phyloP scores from a whole-genome alignment of 2,329 filamentous ascomycete genomes.

The Sporothrix curviconia region DNA sequence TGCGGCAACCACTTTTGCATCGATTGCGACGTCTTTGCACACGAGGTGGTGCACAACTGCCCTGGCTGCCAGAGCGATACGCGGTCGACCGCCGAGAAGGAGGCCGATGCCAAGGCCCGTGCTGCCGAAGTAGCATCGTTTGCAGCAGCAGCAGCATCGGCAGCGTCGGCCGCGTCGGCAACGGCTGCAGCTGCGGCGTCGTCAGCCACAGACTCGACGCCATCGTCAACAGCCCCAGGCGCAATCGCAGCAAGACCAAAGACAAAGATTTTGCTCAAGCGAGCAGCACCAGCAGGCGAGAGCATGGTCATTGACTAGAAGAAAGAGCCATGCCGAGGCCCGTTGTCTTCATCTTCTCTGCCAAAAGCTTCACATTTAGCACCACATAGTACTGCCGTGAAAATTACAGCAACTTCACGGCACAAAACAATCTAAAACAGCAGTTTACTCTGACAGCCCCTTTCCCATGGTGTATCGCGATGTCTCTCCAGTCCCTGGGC shows the following conservation, averaged over 20 bases:
- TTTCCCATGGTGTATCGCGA: too few relatives aligned
- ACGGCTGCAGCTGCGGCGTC: not conserved
- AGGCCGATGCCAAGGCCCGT: not conserved
- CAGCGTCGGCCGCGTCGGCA: not conserved
- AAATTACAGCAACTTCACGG: too few relatives aligned
- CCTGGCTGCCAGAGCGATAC: conserved; percentile 69
- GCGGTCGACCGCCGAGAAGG: conserved; percentile 19
- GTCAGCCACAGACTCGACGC: not conserved
- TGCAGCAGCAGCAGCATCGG: not conserved
- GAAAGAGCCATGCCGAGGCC: not conserved
- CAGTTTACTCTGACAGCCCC: too few relatives aligned
- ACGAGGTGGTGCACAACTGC: conserved; percentile 93
- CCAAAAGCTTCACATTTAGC: too few relatives aligned
- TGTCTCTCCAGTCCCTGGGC: too few relatives aligned
- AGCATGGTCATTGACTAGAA: conserved; percentile 13
- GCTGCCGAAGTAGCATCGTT: not conserved
- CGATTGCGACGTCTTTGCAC: conserved; percentile 92
- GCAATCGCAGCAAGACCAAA: not conserved
- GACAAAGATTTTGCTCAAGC: conserved; percentile 11
- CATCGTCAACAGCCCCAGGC: not conserved
- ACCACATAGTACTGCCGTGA: too few relatives aligned
- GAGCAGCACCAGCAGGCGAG: not conserved
- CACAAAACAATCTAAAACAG: too few relatives aligned
- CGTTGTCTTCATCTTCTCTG: too few relatives aligned
- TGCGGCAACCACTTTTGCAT: conserved; percentile 93